Evolutionary conservation across 257 asterid species (phyloP), one percentile per base, ranked within the genome.

Genomic region (Parsonsia alboflavescens): DNA sequence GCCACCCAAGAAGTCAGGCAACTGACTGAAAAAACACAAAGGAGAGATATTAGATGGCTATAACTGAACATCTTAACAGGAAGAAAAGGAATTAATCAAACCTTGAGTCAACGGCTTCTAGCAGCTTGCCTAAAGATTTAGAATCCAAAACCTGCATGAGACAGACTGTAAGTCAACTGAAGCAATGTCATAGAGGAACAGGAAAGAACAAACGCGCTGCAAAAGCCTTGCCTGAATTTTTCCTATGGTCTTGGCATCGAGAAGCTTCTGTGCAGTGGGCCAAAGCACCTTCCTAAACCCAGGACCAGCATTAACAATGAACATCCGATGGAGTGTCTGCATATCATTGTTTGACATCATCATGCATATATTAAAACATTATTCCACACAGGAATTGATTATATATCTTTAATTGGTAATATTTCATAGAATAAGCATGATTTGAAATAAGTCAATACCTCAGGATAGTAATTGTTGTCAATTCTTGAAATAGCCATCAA

Each of bases 1-100:
- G 71, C 97, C 98, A 54, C 98, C 98, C 83, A 93, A 80, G 81
- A 93, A 90, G 76, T 93, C 90, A 5, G 98, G 97, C 86, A 93
- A 79, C 83, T 93, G 97, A 85, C 98, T 93, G 86, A 76, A 59
- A 73, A 19, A 78, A 13, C 21, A 22, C 21, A 54, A 21, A 54
- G 24, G 10, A 21, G 61, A 54, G 24, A 54, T 21, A 21, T 54
- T 54, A 54, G 61, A 54, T 1, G 12, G 28, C 12, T 6, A 26
- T 54, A 21, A 54, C 61, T 22, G n/a, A 54, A 54, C 61, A 54
- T 54, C 10, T 54, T 54, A 54, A 21, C 28, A 54, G 61, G 61
- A 21, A 54, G 28, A 21, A 54, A 80, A 75, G 78, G 15, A 75
- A 62, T 30, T 12, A 44, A n/a, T 26, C 78, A 79, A n/a, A 93